These are phyloP conservation scores for Corylus americana DNA, from an alignment of 306 rosid species.

Conservation along the genomic window DNA sequence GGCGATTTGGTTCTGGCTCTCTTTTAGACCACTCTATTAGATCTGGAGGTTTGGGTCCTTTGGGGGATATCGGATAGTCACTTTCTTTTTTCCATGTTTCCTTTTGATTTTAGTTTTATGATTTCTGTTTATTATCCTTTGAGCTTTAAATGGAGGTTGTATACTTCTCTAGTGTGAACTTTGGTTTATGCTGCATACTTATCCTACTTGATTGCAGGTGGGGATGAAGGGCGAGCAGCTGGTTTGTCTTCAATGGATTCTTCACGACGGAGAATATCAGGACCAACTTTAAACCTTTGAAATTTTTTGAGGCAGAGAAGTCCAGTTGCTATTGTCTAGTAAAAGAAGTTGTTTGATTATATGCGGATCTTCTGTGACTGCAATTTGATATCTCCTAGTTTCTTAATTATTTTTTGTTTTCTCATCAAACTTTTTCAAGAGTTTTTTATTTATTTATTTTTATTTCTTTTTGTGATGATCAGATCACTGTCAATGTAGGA, in stretches of 20 bases:
- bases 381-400: too few relatives aligned
- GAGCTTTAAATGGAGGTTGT: conserved; percentile 4
- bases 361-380: too few relatives aligned
- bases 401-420: too few relatives aligned
- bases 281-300: conserved; percentile 58
- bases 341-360: too few relatives aligned
- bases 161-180: conserved; percentile 10
- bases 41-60: too few relatives aligned
- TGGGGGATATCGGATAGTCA: background rate
- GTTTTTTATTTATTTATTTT: too few relatives aligned
- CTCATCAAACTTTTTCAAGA: too few relatives aligned
- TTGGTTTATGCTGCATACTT: conserved; percentile 10
- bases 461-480: too few relatives aligned
- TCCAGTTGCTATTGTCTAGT: conserved; percentile 32
- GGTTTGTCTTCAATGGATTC: conserved; percentile 74
- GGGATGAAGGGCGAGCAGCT: conserved; percentile 70
- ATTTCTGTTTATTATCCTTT: conserved; percentile 1
- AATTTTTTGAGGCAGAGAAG: conserved; percentile 47
- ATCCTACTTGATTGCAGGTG: conserved; percentile 41
- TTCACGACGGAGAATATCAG: conserved; percentile 69
- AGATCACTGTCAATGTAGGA: too few relatives aligned
- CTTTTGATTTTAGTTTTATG: conserved; percentile 17
- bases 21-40: too few relatives aligned
- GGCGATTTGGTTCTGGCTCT: too few relatives aligned
- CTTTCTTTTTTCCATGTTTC: background rate